Percentiles rank a stretch among this genome's conserved stretches.
Conservation (phyloP, 257 asterid species). For the Dorcoceras hygrometricum region DNA sequence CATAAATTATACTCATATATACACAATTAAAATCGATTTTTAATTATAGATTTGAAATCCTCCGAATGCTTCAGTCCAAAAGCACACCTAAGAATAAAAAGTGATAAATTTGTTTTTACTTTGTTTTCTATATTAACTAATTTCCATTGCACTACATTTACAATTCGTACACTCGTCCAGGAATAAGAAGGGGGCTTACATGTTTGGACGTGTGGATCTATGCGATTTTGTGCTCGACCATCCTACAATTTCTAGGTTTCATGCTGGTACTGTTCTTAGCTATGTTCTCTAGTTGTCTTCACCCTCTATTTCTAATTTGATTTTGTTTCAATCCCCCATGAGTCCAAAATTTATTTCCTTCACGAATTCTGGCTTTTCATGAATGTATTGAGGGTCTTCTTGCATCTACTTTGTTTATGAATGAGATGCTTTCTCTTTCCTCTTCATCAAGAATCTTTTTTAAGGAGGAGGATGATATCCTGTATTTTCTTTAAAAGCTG, state of each 20-base stretch:
- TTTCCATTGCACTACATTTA: slow-evolving; percentile 10
- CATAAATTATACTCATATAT: too few species aligned
- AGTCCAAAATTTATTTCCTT: slow-evolving; percentile 15
- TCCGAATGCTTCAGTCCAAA: not conserved
- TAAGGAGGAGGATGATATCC: slow-evolving; percentile 17
- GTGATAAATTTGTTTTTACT: slow-evolving; percentile 13
- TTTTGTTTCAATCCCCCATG: slow-evolving; percentile 5
- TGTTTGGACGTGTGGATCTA: slow-evolving; percentile 96
- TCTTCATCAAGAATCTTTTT: not conserved
- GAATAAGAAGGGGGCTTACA: slow-evolving; percentile 87
- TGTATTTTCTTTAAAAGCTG: slow-evolving; percentile 1
- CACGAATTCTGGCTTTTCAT: slow-evolving; percentile 5
- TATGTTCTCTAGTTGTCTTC: not conserved
- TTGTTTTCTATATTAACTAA: not conserved
- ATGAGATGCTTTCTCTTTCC: not conserved
- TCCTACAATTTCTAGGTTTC: slow-evolving; percentile 93
- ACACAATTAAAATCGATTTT: not conserved
- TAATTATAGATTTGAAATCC: not conserved
- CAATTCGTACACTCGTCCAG: slow-evolving; percentile 39
- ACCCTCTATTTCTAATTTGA: not conserved
- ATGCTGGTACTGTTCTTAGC: slow-evolving; percentile 62
- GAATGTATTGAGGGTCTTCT: not conserved
- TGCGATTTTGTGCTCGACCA: slow-evolving; percentile 95
- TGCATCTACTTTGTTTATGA: not conserved
- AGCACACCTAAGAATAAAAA: not conserved